A percentile compares a stretch with the other conserved stretches of the same genome.
These are phyloP conservation scores for Graphiopsis chlorocephala DNA, from an alignment of 2,329 filamentous ascomycete species.

Conservation along the genomic window DNA sequence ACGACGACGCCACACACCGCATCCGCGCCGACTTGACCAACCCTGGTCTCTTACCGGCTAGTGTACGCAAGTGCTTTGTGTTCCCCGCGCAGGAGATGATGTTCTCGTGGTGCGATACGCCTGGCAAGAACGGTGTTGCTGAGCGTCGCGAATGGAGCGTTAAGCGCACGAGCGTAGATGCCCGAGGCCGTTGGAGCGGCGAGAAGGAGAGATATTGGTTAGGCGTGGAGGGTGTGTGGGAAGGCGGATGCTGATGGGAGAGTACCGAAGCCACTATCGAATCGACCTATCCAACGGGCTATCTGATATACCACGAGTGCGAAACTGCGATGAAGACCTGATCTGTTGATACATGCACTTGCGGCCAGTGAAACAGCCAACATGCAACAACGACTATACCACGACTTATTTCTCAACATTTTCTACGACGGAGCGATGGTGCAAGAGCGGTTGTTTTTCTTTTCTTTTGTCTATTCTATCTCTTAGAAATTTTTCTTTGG, in stretches of 20 bases:
- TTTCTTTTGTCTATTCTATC: background rate
- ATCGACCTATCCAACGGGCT: background rate
- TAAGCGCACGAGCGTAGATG: slow-evolving; percentile 22
- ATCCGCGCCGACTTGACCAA: slow-evolving; percentile 25
- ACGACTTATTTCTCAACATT: background rate
- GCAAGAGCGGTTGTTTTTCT: background rate
- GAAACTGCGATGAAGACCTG: background rate
- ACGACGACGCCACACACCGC: slow-evolving; percentile 16
- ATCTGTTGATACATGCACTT: background rate
- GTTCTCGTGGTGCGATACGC: slow-evolving; percentile 27
- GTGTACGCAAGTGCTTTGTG: slow-evolving; percentile 27
- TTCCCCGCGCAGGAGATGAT: slow-evolving; percentile 29
- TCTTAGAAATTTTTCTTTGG: background rate
- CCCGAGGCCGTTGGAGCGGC: slow-evolving; percentile 23
- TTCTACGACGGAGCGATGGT: background rate
- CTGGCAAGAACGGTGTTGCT: slow-evolving; percentile 9
- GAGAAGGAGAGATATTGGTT: slow-evolving; percentile 32
- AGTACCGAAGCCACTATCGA: background rate
- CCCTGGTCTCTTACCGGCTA: slow-evolving; percentile 20
- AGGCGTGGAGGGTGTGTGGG: slow-evolving; percentile 31
- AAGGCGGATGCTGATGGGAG: slow-evolving; percentile 15
- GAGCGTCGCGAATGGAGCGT: slow-evolving; percentile 24
- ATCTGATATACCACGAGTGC: background rate
- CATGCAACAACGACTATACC: background rate
- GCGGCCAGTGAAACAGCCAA: background rate